Base-by-base conservation (phyloP, 257 asterid genomes). In the Henckelia pumila region DNA sequence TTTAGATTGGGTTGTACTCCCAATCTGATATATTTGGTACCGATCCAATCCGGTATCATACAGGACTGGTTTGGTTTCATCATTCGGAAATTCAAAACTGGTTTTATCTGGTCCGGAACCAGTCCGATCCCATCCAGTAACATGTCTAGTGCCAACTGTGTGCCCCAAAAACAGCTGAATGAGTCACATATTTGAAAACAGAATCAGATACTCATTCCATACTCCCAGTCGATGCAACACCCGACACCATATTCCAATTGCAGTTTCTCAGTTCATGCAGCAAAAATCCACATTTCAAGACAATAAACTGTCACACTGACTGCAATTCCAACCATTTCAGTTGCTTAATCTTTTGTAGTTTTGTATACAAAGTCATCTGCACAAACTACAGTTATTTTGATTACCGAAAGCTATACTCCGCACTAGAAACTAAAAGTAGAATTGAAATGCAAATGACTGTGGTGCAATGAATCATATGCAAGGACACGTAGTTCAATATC, bases 231-330 rank as follows among this genome's bases (percentile, higher is more conserved):
- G 25, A 68, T 32, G 40, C 59, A 37, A 53, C 16, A 22, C 8
- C n/a, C n/a, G 5, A 19, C 8, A 63, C 56, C 37, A 37, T 26
- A 23, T 55, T 32, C 8, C 61, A 57, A 30, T 7, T 49, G 58
- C 37, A 23, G 44, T 21, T 23, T 56, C 4, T 21, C 66, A 57
- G 65, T 63, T 35, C 63, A 61, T 22, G 47, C 61, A 25, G 49
- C 33, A 50, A 40, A 14, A 62, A 23, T 8, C 47, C 61, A 40
- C 30, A 50, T 35, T 59, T 72, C 40, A 33, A 58, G 30, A 49
- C 25, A 19, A n/a, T 52, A 52, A 20, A 75, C 10, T 50, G 52
- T 22, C 59, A 56, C 7, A 33, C 1, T 21, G 69, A 28, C 14
- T 25, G 23, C 8, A 56, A 23, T 25, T 17, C 3, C 28, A 13